phyloP scores from a whole-genome alignment of 176 grass and related monocot genomes.

The Areca catechu region DNA sequence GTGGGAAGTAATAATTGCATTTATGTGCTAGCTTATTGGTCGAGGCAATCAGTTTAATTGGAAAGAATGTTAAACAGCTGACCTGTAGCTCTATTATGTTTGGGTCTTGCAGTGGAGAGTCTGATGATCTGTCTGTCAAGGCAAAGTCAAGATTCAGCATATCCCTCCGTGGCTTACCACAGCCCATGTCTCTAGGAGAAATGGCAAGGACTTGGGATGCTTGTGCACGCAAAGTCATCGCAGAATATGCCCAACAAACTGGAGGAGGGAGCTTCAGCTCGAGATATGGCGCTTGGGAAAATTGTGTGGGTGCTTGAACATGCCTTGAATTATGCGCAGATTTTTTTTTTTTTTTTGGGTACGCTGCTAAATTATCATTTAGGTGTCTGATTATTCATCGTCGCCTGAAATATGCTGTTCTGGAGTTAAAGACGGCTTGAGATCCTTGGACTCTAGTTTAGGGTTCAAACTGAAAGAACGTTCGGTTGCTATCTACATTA shows the following conservation, averaged over 20 bases:
- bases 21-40: no score
- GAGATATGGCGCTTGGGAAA: constrained; percentile 70
- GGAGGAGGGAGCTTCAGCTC: constrained; percentile 96
- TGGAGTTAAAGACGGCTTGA: no score
- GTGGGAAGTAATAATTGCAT: constrained; percentile 9
- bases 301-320: constrained; percentile 45
- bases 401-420: no score
- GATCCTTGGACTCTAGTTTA: no score
- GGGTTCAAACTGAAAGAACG: no score
- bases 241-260: constrained; percentile 71
- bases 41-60: no score
- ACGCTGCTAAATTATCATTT: no score
- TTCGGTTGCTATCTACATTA: no score
- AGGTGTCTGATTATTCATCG: no score
- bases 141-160: constrained; percentile 58
- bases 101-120: constrained; percentile 33
- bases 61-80: neutral
- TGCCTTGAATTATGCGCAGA: no score
- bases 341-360: no score
- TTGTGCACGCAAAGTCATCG: constrained; percentile 59
- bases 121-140: constrained; percentile 69
- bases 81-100: constrained; percentile 1
- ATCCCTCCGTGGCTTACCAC: constrained; percentile 51
- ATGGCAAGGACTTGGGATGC: constrained; percentile 88
- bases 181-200: constrained; percentile 76